Base-by-base conservation (phyloP, 768 basidiomycete species). In the Trametes meyenii region DNA sequence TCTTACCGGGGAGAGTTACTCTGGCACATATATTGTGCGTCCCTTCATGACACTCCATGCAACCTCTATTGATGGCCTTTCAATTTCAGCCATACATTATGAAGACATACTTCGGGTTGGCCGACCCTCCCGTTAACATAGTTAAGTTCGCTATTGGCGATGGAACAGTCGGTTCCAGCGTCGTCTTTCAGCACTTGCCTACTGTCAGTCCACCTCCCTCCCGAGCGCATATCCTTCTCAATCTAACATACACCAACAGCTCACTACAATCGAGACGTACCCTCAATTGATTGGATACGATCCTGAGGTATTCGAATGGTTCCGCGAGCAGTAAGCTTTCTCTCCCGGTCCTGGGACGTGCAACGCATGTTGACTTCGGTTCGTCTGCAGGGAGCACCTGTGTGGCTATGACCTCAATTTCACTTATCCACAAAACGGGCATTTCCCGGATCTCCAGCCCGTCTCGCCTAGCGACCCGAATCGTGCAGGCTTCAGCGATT, bases 281-380 rank as follows among this genome's bases (percentile, higher is more conserved):
- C 90, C 90, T 1, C 89, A 90, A 69, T 74, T 91, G 29, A 89
- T 92, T 53, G 86, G 83, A 36, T 91, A 91, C 66, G 85, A 91
- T 63, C 76, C 78, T 48, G 80, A 82, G 5, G 85, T 88, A 6
- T 85, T 82, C 67, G 78, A 84, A 57, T 88, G 88, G 69, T 90
- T 90, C 73, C 79, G 81, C 63, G 77, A 83, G 65, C 87, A 89
- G 88, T 89, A 64, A 60, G 86, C 77, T 8, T 11, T 43, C 14
- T 3, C 16, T 2, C 19, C 11, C 0, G 1, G 36, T 21, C 14
- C 4, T 29, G 19, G 6, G 12, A 35, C 50, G 2, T 45, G 17
- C 46, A 19, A 19, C 43, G 5, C 57, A 38, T 17, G 38, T 40
- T 21, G 21, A 63, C 40, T 17, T 0, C 43, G 14, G 35, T 35